phyloP scores from a whole-genome alignment of 1,139 yeast genomes.

The Hansenula lynferdii region DNA sequence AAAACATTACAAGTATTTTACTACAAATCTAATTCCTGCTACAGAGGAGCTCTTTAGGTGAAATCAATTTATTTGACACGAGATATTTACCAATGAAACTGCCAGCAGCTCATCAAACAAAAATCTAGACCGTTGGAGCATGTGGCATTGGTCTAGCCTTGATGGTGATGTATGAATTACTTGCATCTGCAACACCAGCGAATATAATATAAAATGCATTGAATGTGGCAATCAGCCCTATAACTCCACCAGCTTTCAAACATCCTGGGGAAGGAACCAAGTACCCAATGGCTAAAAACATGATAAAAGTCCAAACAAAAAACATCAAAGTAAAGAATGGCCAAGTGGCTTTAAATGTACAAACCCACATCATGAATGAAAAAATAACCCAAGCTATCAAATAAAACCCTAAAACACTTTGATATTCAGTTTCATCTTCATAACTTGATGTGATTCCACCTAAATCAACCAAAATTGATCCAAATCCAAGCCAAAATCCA shows the following conservation, averaged over 20 bases:
- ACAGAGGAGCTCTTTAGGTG: too few relatives aligned
- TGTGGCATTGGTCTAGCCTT: conserved; percentile 54
- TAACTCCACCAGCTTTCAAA: conserved; percentile 65
- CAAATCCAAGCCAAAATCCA: conserved; percentile 72
- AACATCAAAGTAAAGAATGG: conserved; percentile 53
- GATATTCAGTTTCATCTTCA: conserved; percentile 36
- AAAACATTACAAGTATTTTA: too few relatives aligned
- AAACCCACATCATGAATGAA: conserved; percentile 52
- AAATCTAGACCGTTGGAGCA: too few relatives aligned
- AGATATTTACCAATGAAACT: too few relatives aligned
- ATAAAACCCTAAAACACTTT: conserved; percentile 54
- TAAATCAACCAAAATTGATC: conserved; percentile 49
- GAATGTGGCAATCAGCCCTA: conserved; percentile 56
- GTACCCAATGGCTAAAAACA: conserved; percentile 56
- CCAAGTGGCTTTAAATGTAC: conserved; percentile 65
- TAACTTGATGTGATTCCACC: conserved; percentile 55
- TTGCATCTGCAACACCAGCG: conserved; percentile 62
- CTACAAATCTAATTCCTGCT: too few relatives aligned
- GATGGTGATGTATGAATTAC: conserved; percentile 57
- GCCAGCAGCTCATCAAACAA: conserved; percentile 12
- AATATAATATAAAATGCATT: conserved; percentile 63
- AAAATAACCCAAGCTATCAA: conserved; percentile 67
- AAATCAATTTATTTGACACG: too few relatives aligned
- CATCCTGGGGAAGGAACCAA: conserved; percentile 43
- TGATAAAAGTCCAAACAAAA: conserved; percentile 50